Percentiles rank a stretch among this genome's conserved stretches.
Evolutionary conservation across 176 grass and related monocot genomes (phyloP).

Genomic region (Lolium rigidum): DNA sequence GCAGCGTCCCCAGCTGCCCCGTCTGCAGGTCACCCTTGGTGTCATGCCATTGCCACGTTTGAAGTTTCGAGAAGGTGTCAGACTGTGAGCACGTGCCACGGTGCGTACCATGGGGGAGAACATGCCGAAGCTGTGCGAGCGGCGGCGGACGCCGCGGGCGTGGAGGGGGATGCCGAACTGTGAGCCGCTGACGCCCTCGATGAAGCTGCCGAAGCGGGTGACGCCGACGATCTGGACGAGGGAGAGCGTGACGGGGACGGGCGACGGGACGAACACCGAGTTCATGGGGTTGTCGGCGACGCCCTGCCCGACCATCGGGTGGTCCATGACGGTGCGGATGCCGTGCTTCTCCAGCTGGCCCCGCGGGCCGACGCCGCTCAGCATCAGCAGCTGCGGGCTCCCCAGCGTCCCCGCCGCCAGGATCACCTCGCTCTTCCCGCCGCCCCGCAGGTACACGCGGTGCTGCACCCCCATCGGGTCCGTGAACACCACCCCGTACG

Average conservation of each 20-base stretch:
- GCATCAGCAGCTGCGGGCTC: conserved; percentile 89
- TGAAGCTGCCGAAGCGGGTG: conserved; percentile 70
- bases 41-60: too few species aligned
- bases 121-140: conserved; percentile 57
- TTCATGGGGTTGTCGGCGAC: conserved; percentile 92
- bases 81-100: too few species aligned
- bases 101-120: conserved; percentile 71
- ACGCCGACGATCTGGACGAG: conserved; percentile 87
- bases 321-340: conserved; percentile 57
- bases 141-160: background rate
- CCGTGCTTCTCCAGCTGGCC: conserved; percentile 58
- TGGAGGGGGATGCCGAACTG: conserved; percentile 61
- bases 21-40: background rate
- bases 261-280: conserved; percentile 68
- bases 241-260: conserved; percentile 56
- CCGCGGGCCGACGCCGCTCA: conserved; percentile 76
- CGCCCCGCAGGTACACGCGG: conserved; percentile 55
- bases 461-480: conserved; percentile 58
- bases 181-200: conserved; percentile 75
- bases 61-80: too few species aligned
- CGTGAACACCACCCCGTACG: conserved; percentile 67
- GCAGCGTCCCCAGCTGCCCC: conserved; percentile 56
- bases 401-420: conserved; percentile 77
- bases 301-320: conserved; percentile 68
- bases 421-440: conserved; percentile 64